Conservation (phyloP, 1,284 basidiomycete genomes). For the Trichosporon sp. region DNA sequence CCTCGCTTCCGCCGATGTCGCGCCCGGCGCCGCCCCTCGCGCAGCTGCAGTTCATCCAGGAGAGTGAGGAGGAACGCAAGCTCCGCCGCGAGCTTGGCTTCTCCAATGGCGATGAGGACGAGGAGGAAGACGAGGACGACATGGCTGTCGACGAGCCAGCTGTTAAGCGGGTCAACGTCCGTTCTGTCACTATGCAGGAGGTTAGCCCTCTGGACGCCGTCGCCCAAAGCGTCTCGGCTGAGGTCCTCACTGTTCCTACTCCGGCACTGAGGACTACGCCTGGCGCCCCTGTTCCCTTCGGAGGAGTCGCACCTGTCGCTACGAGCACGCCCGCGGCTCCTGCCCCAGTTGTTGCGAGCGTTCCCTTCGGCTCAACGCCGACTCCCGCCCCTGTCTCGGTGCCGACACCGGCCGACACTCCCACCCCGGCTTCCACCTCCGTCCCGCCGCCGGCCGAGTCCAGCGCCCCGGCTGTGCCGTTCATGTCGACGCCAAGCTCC, state of each 20-base stretch:
- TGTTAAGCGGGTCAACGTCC: constrained; percentile 8
- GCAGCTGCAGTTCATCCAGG: constrained; percentile 38
- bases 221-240: neutral
- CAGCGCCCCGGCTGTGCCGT: constrained; percentile 9
- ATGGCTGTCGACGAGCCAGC: constrained; percentile 16
- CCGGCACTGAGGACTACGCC: neutral
- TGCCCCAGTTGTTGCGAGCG: neutral
- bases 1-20: constrained; percentile 33
- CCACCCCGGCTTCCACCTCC: neutral
- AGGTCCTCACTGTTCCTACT: neutral
- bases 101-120: constrained; percentile 7
- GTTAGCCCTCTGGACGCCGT: neutral
- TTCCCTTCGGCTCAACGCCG: neutral
- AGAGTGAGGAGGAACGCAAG: constrained; percentile 37
- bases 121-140: constrained; percentile 17
- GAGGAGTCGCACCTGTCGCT: neutral
- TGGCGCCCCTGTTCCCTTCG: neutral
- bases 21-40: constrained; percentile 34
- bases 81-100: constrained; percentile 33
- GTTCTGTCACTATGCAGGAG: neutral
- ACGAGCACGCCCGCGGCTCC: constrained; percentile 2
- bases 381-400: neutral
- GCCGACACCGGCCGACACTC: neutral
- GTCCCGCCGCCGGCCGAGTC: neutral
- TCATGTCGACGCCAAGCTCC: constrained; percentile 16